These are phyloP conservation scores for Dictyostelium firmibasis DNA, from an alignment of 78 protist genomes.

Conservation along the genomic window DNA sequence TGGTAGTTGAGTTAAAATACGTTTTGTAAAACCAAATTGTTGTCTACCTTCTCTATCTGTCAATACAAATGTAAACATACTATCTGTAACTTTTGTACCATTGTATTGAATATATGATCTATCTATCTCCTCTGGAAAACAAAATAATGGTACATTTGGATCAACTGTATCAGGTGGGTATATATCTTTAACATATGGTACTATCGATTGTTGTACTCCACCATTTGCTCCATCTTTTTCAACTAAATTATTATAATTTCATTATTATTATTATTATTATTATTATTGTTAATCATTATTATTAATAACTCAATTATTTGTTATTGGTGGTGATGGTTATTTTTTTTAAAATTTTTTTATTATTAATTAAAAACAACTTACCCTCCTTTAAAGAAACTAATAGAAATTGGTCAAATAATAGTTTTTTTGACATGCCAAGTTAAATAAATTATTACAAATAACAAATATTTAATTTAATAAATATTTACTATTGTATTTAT, in stretches of 20 bases:
- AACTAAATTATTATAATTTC: not conserved
- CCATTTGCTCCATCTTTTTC: slow-evolving; percentile 68
- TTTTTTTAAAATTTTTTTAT: too few relatives aligned
- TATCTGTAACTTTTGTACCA: not conserved
- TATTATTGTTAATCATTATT: not conserved
- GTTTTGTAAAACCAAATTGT: slow-evolving; percentile 71
- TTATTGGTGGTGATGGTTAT: not conserved
- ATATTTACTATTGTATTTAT: not conserved
- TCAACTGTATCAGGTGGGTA: slow-evolving; percentile 72
- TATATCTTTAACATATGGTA: slow-evolving; percentile 79
- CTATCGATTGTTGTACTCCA: slow-evolving; percentile 4
- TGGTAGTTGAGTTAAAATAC: slow-evolving; percentile 31
- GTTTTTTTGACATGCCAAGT: slow-evolving; percentile 47
- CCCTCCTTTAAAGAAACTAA: slow-evolving; percentile 74
- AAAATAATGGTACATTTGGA: slow-evolving; percentile 79
- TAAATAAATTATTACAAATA: not conserved
- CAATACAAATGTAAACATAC: slow-evolving; percentile 51
- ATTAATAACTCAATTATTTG: too few relatives aligned
- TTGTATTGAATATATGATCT: slow-evolving; percentile 11
- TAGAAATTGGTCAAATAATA: slow-evolving; percentile 65
- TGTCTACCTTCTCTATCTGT: slow-evolving; percentile 74
- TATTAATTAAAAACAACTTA: not conserved
- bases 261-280: not conserved
- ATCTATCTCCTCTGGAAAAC: slow-evolving; percentile 75
- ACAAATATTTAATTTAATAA: not conserved